phyloP scores from a whole-genome alignment of 345 rosid species.

The Eucalyptus curtisii region DNA sequence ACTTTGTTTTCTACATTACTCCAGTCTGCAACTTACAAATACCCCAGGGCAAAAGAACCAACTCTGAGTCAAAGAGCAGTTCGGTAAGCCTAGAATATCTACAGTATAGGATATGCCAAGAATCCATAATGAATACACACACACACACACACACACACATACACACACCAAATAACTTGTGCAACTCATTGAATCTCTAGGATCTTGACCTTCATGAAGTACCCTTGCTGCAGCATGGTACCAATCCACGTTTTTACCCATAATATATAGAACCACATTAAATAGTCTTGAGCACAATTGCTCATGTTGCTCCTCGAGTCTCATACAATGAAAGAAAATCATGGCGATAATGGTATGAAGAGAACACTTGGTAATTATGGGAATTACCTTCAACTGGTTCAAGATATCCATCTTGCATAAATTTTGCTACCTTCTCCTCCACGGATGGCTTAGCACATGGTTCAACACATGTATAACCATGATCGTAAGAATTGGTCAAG shows the following conservation, averaged over 20 bases:
- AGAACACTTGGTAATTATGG: not conserved
- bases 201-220: not conserved
- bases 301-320: not conserved
- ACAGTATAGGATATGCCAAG: not conserved
- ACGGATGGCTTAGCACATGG: constrained; percentile 18
- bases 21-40: not conserved
- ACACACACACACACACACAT: not conserved
- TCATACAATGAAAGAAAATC: not conserved
- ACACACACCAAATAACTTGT: not conserved
- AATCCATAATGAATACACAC: not conserved
- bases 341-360: not conserved
- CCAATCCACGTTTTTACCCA: not conserved
- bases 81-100: not conserved
- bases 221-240: not conserved
- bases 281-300: not conserved
- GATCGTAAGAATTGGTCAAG: constrained; percentile 1
- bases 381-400: constrained; percentile 48
- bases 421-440: constrained; percentile 48
- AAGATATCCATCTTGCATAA: constrained; percentile 59
- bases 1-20: not conserved
- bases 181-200: not conserved
- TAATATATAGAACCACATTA: not conserved
- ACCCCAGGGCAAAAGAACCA: not conserved
- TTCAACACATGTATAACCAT: constrained; percentile 1
- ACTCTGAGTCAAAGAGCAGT: not conserved